A percentile compares a stretch with the other conserved stretches of the same genome.
phyloP scores from a whole-genome alignment of 306 rosid species.

The Benincasa hispida region DNA sequence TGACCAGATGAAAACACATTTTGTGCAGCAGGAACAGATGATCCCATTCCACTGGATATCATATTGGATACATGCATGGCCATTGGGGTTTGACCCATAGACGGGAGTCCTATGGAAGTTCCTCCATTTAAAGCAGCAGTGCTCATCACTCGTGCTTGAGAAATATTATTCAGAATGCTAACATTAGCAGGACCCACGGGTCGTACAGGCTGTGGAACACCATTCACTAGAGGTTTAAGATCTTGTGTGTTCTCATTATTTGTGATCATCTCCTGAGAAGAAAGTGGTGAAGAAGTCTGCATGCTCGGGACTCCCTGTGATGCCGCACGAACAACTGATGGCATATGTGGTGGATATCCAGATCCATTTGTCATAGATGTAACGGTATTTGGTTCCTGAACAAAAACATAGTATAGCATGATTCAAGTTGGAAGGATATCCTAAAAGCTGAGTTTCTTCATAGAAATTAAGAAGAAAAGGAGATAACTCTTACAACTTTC shows the following conservation, averaged over 20 bases:
- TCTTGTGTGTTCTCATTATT: constrained; percentile 67
- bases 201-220: constrained; percentile 51
- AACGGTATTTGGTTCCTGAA: constrained; percentile 79
- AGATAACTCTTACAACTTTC: constrained; percentile 60
- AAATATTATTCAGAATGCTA: constrained; percentile 74
- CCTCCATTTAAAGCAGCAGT: constrained; percentile 69
- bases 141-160: constrained; percentile 71
- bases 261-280: constrained; percentile 71
- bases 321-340: constrained; percentile 56
- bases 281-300: constrained; percentile 80
- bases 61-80: constrained; percentile 90
- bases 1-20: constrained; percentile 75
- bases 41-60: constrained; percentile 96
- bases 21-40: constrained; percentile 72
- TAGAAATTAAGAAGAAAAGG: not conserved
- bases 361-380: constrained; percentile 68
- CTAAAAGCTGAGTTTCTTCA: not conserved
- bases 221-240: constrained; percentile 55
- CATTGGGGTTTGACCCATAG: constrained; percentile 78
- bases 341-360: constrained; percentile 54
- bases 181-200: constrained; percentile 66
- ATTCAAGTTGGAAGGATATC: not conserved
- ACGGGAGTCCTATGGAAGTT: constrained; percentile 58
- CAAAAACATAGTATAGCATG: not conserved
- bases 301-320: constrained; percentile 74